Base-by-base conservation (phyloP, 1,284 basidiomycete genomes). In the Tausonia pullulans region DNA sequence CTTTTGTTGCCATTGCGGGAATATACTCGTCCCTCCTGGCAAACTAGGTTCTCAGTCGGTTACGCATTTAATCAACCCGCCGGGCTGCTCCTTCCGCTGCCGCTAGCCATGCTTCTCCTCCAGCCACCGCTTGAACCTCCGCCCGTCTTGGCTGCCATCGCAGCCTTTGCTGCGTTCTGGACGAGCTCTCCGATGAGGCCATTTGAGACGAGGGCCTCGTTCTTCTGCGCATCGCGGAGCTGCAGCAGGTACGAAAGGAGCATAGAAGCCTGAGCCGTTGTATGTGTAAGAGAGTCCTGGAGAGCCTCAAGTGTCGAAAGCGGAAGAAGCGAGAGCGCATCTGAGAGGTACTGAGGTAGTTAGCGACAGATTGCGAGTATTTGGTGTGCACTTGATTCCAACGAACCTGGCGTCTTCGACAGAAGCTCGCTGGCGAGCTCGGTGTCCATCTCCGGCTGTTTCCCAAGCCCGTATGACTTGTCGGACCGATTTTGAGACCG, bases 181-280 rank as follows among this genome's bases (percentile, higher is more conserved):
- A 78, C 77, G 14, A 78, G 70, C 45, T 75, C 75, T 7, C 75
- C 77, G 63, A 78, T 78, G 72, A 76, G 74, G 11, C 76, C 76
- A 67, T 78, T 78, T 8, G 62, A 61, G 6, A 65, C 64, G n/a
- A 61, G 58, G 4, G 87, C 87, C 72, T 94, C 90, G 74, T 94
- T 89, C 70, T 87, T 85, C 69, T 92, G 77, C 39, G 87, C 84
- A 69, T 94, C 91, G 69, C 87, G 84, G 61, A 83, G 82, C 75
- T 95, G 90, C 63, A 93, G 78, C 39, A 90, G 78, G 77, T 90
- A 83, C 9, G 88, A 88, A 61, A 95, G 77, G 13, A 89, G 77
- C 1, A 82, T 78, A 1, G 88, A 90, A 0, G 87, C 84, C 52
- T 83, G 82, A 1, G 84, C 83, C 0, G 87, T 91, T 64, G 88